Base-by-base conservation (phyloP, 192 early-diverging fungal species). In the Endogone sp. region DNA sequence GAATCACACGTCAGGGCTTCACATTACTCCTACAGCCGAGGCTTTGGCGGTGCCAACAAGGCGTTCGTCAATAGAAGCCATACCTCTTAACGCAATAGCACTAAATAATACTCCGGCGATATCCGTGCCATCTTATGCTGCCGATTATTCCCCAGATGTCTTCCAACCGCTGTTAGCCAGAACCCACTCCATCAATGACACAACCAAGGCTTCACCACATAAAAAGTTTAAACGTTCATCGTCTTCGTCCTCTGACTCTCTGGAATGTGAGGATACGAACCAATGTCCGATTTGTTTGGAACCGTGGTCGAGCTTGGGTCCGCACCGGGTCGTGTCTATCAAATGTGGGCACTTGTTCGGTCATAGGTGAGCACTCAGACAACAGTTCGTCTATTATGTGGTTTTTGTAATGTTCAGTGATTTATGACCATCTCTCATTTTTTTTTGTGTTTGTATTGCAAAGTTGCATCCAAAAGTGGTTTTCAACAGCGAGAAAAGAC, bases 321-420 rank as follows among this genome's bases (percentile, higher is more conserved):
- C 2, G 16, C 77, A 78, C 62, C 68, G 77, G 16, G 65, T 78
- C 2, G 73, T 68, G 28, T 78, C 69, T 13, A 71, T 71, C 49
- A 70, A 74, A 37, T 78, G 72, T 54, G 77, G 76, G 0, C 76
- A 78, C 62, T 67, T 78, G 37, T 78, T 71, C 62, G 76, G 76
- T 13, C 71, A 73, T 26, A 78, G 67, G 75, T 77, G 59, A 28
- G 4, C 28, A 16, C 30, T 11, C n/a, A n/a, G n/a, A n/a, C n/a
- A n/a, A n/a, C n/a, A n/a, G n/a, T n/a, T n/a, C n/a, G n/a, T n/a
- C n/a, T n/a, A n/a, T n/a, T n/a, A n/a, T n/a, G n/a, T n/a, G n/a
- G n/a, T n/a, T n/a, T n/a, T n/a, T n/a, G n/a, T n/a, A n/a, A n/a
- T n/a, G n/a, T n/a, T n/a, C n/a, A n/a, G n/a, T n/a, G n/a, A n/a